These are phyloP conservation scores for Chlamydomonas eustigma DNA, from an alignment of 139 green algal species.

Conservation along the genomic window DNA sequence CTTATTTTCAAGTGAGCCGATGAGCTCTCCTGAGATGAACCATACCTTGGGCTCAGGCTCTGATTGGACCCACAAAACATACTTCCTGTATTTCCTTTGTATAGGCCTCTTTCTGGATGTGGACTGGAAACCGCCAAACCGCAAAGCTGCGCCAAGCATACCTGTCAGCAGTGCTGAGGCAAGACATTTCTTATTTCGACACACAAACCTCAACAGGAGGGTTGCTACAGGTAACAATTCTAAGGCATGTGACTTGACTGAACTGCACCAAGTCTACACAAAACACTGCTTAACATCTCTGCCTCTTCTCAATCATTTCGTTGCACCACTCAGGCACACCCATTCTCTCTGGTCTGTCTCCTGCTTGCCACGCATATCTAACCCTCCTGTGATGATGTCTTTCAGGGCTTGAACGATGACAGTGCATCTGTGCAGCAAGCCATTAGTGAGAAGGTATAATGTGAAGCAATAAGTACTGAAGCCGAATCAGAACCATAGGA, in stretches of 20 bases:
- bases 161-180: conserved; percentile 3
- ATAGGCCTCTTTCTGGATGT: background rate
- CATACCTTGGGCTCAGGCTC: background rate
- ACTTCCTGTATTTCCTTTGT: background rate
- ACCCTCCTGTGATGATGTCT: too few relatives aligned
- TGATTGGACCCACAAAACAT: background rate
- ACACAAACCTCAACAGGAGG: conserved; percentile 2
- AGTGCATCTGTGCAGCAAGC: background rate
- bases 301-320: too few relatives aligned
- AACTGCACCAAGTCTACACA: background rate
- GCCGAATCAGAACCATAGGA: too few relatives aligned
- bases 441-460: conserved; percentile 20
- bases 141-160: background rate
- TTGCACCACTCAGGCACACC: too few relatives aligned
- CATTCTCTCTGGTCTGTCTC: too few relatives aligned
- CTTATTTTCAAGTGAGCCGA: background rate
- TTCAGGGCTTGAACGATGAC: conserved; percentile 7
- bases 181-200: conserved; percentile 15
- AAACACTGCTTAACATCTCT: too few relatives aligned
- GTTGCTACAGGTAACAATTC: background rate
- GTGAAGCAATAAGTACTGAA: too few relatives aligned
- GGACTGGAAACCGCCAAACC: background rate
- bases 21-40: background rate
- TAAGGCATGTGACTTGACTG: background rate
- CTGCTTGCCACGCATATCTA: too few relatives aligned